Conservation (phyloP, 257 asterid genomes). For the Solanum sparsipilum region DNA sequence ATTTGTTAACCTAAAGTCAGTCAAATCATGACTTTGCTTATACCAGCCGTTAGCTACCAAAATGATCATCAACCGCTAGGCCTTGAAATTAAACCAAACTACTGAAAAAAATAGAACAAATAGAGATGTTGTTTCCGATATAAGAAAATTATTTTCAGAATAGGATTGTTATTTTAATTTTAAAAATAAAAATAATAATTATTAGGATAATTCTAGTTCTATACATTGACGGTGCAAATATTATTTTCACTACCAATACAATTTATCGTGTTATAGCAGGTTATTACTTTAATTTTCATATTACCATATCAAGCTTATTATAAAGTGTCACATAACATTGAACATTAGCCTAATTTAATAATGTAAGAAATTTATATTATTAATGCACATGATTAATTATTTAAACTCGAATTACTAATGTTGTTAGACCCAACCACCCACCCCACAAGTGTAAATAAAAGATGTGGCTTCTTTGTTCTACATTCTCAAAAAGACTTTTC, state of each 20-base stretch:
- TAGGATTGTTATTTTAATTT: neutral
- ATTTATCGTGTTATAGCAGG: neutral
- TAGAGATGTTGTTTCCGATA: neutral
- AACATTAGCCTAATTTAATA: neutral
- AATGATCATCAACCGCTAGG: neutral
- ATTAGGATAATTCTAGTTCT: neutral
- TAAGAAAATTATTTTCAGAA: neutral
- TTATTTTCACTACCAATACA: neutral
- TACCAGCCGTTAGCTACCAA: neutral
- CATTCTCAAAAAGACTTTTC: conserved; percentile 11
- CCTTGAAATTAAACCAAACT: neutral
- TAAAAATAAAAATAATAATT: neutral
- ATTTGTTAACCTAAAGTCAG: neutral
- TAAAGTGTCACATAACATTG: neutral
- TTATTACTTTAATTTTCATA: neutral
- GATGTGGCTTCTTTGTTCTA: conserved; percentile 13
- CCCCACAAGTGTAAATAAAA: conserved; percentile 14
- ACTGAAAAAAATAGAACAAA: too few species aligned
- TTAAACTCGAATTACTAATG: neutral
- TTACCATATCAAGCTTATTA: neutral
- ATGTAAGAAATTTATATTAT: neutral
- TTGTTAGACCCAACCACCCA: conserved; percentile 16
- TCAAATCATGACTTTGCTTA: neutral
- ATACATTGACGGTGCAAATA: neutral
- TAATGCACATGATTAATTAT: neutral